Percentiles rank a stretch among this genome's conserved stretches.
phyloP scores from a whole-genome alignment of 2,329 filamentous ascomycete species.

The Trichoderma sp. region DNA sequence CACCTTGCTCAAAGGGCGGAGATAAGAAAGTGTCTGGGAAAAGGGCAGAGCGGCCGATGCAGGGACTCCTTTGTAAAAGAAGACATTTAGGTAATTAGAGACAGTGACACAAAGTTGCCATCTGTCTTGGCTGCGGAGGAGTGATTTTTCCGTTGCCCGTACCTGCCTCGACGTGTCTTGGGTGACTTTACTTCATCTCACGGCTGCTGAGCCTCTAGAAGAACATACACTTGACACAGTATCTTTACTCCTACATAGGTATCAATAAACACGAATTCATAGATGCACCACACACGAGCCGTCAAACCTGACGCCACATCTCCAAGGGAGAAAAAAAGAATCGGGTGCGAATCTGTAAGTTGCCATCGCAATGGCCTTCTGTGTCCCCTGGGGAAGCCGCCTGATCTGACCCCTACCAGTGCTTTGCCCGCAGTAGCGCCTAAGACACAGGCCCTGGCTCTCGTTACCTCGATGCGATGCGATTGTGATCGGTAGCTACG shows the following conservation, averaged over 20 bases:
- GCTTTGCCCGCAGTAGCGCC: conserved; percentile 3
- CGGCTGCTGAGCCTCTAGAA: background rate
- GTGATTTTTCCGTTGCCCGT: conserved; percentile 3
- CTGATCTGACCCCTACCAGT: background rate
- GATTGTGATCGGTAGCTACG: background rate
- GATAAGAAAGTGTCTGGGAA: background rate
- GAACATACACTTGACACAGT: no score
- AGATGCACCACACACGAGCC: background rate
- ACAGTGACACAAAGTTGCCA: background rate
- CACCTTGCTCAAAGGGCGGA: background rate
- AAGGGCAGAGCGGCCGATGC: background rate
- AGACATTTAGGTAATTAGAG: background rate
- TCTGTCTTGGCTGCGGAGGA: background rate
- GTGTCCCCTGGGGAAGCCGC: background rate
- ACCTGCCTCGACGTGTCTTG: background rate
- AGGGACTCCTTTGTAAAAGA: background rate
- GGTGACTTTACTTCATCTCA: background rate
- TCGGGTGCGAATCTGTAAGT: background rate
- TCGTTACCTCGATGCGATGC: background rate
- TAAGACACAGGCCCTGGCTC: background rate
- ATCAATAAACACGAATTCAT: background rate
- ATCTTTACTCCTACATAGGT: background rate
- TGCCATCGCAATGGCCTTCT: background rate
- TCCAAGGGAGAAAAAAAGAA: background rate
- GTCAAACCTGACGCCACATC: background rate